Conservation (phyloP, 176 grass and related monocot genomes). For the Tuctoria greenei region DNA sequence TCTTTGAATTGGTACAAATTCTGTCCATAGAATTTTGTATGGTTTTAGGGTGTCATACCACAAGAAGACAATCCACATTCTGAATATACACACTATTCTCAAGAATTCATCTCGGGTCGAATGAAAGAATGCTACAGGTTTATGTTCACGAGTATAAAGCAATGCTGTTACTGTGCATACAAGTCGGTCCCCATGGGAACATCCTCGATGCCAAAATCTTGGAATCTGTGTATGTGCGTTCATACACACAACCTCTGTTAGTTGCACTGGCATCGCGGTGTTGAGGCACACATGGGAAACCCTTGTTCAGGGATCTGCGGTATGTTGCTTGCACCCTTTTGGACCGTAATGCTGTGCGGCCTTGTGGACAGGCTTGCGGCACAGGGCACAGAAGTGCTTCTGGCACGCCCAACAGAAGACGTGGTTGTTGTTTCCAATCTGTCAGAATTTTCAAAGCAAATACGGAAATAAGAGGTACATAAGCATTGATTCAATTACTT, state of each 20-base stretch:
- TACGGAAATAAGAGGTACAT: conserved; percentile 12
- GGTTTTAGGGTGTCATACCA: neutral
- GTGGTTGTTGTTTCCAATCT: conserved; percentile 80
- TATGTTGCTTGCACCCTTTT: conserved; percentile 78
- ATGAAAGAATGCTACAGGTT: neutral
- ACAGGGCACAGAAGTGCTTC: conserved; percentile 70
- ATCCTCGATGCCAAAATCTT: neutral
- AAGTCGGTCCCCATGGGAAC: neutral
- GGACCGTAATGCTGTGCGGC: conserved; percentile 61
- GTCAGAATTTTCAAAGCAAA: conserved; percentile 35
- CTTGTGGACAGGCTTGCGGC: conserved; percentile 57
- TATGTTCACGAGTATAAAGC: neutral
- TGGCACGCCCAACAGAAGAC: conserved; percentile 75
- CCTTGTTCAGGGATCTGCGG: conserved; percentile 44
- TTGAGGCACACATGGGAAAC: conserved; percentile 3
- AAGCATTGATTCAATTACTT: neutral
- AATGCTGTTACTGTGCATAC: neutral
- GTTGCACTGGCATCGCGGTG: neutral
- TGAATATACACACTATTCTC: neutral
- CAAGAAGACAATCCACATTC: neutral
- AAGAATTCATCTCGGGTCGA: neutral
- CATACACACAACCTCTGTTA: conserved; percentile 7
- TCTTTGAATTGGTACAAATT: neutral
- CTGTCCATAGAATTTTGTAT: neutral
- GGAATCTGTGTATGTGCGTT: neutral